phyloP scores from a whole-genome alignment of 768 basidiomycete species.

The Amanita rimosa region DNA sequence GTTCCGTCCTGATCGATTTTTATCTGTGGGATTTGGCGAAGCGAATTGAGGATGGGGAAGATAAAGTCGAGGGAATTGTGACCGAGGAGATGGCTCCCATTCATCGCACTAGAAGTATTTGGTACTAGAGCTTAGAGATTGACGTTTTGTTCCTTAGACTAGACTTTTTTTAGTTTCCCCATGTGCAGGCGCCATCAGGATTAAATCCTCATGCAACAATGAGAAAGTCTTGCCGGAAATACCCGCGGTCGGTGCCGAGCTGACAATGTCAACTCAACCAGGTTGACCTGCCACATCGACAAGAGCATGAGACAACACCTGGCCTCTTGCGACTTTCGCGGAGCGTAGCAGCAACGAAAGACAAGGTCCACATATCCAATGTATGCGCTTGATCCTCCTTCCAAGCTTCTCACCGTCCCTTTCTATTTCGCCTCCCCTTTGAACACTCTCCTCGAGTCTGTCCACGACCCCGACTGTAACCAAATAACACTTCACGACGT shows the following conservation, averaged over 20 bases:
- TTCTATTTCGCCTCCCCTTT: slow-evolving; percentile 31
- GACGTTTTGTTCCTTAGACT: background rate
- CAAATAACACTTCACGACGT: slow-evolving; percentile 40
- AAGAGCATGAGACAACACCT: no score
- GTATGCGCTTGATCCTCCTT: background rate
- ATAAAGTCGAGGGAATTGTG: slow-evolving; percentile 46
- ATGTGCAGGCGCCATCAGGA: background rate
- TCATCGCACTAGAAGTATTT: slow-evolving; percentile 75
- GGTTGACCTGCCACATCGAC: no score
- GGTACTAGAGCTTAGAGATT: slow-evolving; percentile 59
- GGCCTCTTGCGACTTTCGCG: no score
- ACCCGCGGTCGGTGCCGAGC: no score
- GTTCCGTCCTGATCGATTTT: slow-evolving; percentile 82
- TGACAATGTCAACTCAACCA: no score
- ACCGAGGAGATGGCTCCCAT: slow-evolving; percentile 50
- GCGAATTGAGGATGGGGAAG: slow-evolving; percentile 51
- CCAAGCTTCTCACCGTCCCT: slow-evolving; percentile 1
- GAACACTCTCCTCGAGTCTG: slow-evolving; percentile 34
- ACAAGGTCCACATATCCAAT: no score
- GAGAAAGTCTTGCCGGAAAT: no score
- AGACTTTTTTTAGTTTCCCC: background rate
- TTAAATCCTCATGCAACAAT: slow-evolving; percentile 11
- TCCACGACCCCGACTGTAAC: slow-evolving; percentile 21
- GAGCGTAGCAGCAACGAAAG: no score
- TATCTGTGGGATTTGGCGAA: slow-evolving; percentile 87